phyloP scores from a whole-genome alignment of 2,329 filamentous ascomycete genomes.

The Cladosporium sp. region DNA sequence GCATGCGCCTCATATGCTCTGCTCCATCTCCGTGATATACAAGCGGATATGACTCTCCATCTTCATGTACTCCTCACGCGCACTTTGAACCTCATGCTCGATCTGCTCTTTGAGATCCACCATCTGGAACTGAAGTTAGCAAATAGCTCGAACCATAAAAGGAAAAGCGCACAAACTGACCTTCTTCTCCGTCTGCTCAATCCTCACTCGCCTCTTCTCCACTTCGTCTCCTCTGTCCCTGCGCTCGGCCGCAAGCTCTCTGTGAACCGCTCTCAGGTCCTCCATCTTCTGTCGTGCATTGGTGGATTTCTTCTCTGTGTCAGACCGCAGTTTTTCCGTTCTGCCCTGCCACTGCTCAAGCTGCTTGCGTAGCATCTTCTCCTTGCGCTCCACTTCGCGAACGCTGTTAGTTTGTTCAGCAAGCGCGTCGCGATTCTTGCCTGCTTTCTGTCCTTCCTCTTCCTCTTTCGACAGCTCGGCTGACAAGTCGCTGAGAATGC shows the following conservation, averaged over 20 bases:
- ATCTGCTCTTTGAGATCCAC: conserved; percentile 95
- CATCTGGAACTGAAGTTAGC: conserved; percentile 60
- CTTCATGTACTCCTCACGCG: conserved; percentile 93
- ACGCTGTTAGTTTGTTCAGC: conserved; percentile 85
- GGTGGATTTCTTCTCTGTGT: conserved; percentile 74
- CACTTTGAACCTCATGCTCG: conserved; percentile 84
- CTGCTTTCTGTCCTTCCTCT: conserved; percentile 75
- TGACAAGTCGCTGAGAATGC: conserved; percentile 81
- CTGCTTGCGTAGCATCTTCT: conserved; percentile 77
- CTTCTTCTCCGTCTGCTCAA: conserved; percentile 99
- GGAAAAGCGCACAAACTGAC: conserved; percentile 43
- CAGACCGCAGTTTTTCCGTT: conserved; percentile 75
- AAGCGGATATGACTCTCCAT: conserved; percentile 95
- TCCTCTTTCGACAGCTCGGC: conserved; percentile 85
- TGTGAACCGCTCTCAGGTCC: conserved; percentile 74
- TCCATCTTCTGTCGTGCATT: conserved; percentile 86
- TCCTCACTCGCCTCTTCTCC: conserved; percentile 83
- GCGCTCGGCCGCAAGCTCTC: conserved; percentile 76
- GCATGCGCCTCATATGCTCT: conserved; percentile 54
- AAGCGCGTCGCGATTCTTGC: conserved; percentile 78
- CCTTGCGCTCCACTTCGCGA: conserved; percentile 83
- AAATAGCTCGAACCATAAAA: not conserved
- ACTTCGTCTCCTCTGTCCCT: conserved; percentile 85
- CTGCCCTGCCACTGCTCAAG: conserved; percentile 79
- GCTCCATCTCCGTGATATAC: conserved; percentile 99